Base-by-base conservation (phyloP, 805 yeast genomes). In the Candida ortonii region DNA sequence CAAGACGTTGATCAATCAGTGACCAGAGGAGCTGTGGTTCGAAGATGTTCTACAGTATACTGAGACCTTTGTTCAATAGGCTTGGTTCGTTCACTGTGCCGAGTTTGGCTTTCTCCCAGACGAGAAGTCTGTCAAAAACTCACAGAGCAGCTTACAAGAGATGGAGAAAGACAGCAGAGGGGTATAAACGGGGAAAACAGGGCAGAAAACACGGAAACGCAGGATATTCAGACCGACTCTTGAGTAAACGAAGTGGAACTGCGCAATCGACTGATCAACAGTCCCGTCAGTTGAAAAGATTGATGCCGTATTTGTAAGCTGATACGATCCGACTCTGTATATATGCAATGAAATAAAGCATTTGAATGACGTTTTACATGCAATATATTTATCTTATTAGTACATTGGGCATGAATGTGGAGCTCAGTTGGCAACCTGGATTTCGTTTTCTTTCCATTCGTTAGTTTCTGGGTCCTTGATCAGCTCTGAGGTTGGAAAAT, bases 191-290 rank as follows among this genome's bases (percentile, higher is more conserved):
- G 55, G 89, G 72, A 43, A 76, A 78, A 49, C 83, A 94, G 14
- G 95, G 96, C 8, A 76, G 95, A 65, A 83, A 84, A 47, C 97
- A 89, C 58, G 96, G 97, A 32, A 89, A 89, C 53, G 85, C 88
- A 2, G 89, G 95, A 15, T 89, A 93, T 82, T 72, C 88, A 20
- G 65, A 74, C 25, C 70, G 79, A 33, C 68, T 73, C 16, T 62
- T 83, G 52, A 66, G 75, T 41, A 71, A 70, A 49, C 68, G 82
- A 60, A 73, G 78, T 46, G 82, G 77, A 19, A 81, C 70, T 47
- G 75, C 70, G 6, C 55, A 62, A 47, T 85, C 78, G 24, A 68
- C 62, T 19, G 64, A 68, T 16, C 64, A 69, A 16, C 87, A 82
- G 52, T 65, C 74, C 31, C 75, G 73, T 51, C 80, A 77, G 54